Conservation (phyloP, 176 grass and related monocot species). For the Eragrostis curvula region DNA sequence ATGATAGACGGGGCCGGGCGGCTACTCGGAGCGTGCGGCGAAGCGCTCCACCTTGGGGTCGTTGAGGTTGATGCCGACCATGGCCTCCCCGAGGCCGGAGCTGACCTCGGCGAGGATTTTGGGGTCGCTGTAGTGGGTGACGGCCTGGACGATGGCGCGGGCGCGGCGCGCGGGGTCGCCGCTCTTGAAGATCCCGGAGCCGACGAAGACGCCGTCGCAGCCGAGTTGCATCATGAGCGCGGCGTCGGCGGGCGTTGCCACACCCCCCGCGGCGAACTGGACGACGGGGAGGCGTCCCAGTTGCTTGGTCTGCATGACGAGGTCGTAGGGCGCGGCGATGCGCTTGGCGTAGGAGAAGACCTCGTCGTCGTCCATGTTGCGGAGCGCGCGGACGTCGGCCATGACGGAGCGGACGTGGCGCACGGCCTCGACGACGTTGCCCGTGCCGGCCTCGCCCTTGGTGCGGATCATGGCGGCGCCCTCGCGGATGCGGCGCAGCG, state of each 20-base stretch:
- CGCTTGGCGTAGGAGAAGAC: slow-evolving; percentile 67
- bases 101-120: slow-evolving; percentile 68
- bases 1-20: no score
- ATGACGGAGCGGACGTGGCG: slow-evolving; percentile 77
- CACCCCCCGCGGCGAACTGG: slow-evolving; percentile 64
- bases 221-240: slow-evolving; percentile 84
- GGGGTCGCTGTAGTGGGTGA: slow-evolving; percentile 74
- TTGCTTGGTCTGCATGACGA: slow-evolving; percentile 81
- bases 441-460: slow-evolving; percentile 84
- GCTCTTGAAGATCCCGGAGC: slow-evolving; percentile 84
- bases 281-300: slow-evolving; percentile 70
- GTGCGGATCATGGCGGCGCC: slow-evolving; percentile 90
- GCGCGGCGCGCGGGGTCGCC: slow-evolving; percentile 59
- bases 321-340: slow-evolving; percentile 64
- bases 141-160: slow-evolving; percentile 73
- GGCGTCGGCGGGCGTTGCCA: slow-evolving; percentile 64
- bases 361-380: slow-evolving; percentile 84
- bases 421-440: slow-evolving; percentile 75
- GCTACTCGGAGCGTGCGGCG: slow-evolving; percentile 68
- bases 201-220: slow-evolving; percentile 78
- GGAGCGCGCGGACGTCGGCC: slow-evolving; percentile 63
- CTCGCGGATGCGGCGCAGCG: slow-evolving; percentile 70
- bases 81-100: slow-evolving; percentile 70
- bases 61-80: slow-evolving; percentile 72
- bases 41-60: slow-evolving; percentile 63